Percentiles rank a stretch among this genome's conserved stretches.
These are phyloP conservation scores for Metarhizium rileyi DNA, from an alignment of 2,329 filamentous ascomycete species.

Conservation along the genomic window DNA sequence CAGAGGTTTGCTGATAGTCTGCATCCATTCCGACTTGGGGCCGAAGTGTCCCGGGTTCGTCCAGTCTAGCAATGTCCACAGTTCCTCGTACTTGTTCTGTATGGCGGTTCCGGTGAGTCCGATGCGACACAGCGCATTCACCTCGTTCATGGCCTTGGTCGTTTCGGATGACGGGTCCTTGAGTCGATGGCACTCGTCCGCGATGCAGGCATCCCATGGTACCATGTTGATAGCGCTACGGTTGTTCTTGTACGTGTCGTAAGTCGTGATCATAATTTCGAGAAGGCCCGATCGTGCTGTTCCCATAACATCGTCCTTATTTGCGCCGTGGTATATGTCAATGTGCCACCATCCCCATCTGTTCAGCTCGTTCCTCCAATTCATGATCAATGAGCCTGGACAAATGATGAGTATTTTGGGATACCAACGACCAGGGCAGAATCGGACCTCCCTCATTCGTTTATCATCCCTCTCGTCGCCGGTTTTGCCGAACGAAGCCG, in stretches of 20 bases:
- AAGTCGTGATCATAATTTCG: conserved; percentile 92
- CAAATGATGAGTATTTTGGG: conserved; percentile 71
- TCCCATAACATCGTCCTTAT: conserved; percentile 59
- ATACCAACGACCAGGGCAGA: conserved; percentile 61
- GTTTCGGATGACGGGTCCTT: conserved; percentile 72
- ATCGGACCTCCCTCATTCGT: conserved; percentile 76
- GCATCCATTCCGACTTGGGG: conserved; percentile 63
- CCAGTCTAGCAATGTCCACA: conserved; percentile 96
- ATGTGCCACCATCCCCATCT: conserved; percentile 96
- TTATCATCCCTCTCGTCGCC: conserved; percentile 79
- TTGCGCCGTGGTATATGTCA: conserved; percentile 65
- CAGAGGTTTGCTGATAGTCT: conserved; percentile 67
- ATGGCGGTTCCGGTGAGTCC: conserved; percentile 93
- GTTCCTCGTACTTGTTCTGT: conserved; percentile 94
- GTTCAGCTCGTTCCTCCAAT: conserved; percentile 79
- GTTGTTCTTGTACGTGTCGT: conserved; percentile 77
- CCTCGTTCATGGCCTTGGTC: conserved; percentile 76
- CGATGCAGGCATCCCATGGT: conserved; percentile 87
- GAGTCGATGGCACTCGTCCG: conserved; percentile 85
- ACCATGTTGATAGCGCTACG: conserved; percentile 68
- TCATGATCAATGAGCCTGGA: conserved; percentile 77
- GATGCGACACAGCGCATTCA: conserved; percentile 87
- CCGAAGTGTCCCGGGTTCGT: conserved; percentile 71
- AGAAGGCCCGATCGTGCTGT: conserved; percentile 66
- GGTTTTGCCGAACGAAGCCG: conserved; percentile 87